Conservation (phyloP, 768 basidiomycete species). For the Naematelia encephala region DNA sequence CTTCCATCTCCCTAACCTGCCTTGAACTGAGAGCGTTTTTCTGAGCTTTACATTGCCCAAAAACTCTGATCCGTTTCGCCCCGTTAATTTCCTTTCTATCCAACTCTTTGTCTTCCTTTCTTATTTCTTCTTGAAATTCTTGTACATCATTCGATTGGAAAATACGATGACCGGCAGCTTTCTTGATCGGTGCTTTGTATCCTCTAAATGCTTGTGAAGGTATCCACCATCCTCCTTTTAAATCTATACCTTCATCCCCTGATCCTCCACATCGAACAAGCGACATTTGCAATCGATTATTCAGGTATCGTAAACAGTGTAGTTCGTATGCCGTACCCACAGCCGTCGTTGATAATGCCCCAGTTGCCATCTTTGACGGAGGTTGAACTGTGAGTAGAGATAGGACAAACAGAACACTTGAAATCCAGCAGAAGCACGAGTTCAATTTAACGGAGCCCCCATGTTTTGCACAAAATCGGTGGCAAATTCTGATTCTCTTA, state of each 20-base stretch:
- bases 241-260: slow-evolving; percentile 83
- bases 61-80: slow-evolving; percentile 58
- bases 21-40: slow-evolving; percentile 74
- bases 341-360: slow-evolving; percentile 54
- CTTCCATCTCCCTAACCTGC: slow-evolving; percentile 84
- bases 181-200: background rate
- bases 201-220: slow-evolving; percentile 49
- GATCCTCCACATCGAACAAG: slow-evolving; percentile 75
- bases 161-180: background rate
- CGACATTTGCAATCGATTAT: slow-evolving; percentile 70
- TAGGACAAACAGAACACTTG: background rate
- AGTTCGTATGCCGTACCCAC: slow-evolving; percentile 74
- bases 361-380: background rate
- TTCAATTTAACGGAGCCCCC: background rate
- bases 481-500: background rate
- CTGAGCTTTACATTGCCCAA: slow-evolving; percentile 90
- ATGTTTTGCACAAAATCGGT: background rate
- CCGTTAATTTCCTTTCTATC: background rate
- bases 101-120: slow-evolving; percentile 8
- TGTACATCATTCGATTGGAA: background rate
- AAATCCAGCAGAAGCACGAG: background rate
- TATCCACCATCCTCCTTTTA: slow-evolving; percentile 91
- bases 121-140: background rate
- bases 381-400: background rate
- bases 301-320: slow-evolving; percentile 62